These are phyloP conservation scores for Kwoniella dendrophila DNA, from an alignment of 768 basidiomycete genomes.

Conservation along the genomic window DNA sequence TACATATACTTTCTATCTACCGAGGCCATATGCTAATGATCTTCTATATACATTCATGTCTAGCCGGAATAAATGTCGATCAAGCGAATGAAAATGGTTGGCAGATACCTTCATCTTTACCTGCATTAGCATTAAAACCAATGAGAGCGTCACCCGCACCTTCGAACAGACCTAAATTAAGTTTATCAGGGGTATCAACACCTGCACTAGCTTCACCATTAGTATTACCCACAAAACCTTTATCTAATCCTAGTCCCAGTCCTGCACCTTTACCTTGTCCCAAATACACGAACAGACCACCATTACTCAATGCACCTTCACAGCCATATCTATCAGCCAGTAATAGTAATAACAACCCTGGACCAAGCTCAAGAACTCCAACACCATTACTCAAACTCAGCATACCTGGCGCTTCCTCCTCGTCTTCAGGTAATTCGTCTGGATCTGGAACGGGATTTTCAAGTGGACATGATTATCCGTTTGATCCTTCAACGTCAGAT, in stretches of 20 bases:
- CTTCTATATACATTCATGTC: not conserved
- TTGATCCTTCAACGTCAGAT: conserved; percentile 3
- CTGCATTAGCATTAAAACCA: conserved; percentile 32
- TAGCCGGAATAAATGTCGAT: conserved; percentile 52
- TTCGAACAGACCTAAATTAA: conserved; percentile 41
- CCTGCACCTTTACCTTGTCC: not conserved
- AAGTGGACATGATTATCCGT: conserved; percentile 22
- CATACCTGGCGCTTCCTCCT: conserved; percentile 28
- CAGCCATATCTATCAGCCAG: conserved; percentile 5
- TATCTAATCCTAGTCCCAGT: conserved; percentile 8
- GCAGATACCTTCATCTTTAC: conserved; percentile 36
- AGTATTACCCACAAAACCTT: too few species aligned
- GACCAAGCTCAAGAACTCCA: not conserved
- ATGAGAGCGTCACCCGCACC: conserved; percentile 28
- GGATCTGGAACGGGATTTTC: conserved; percentile 24
- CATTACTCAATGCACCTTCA: conserved; percentile 35
- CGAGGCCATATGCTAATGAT: conserved; percentile 4
- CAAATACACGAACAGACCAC: conserved; percentile 18
- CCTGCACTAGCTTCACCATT: conserved; percentile 22
- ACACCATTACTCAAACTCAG: conserved; percentile 30
- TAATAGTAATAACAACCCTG: not conserved
- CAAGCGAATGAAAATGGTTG: conserved; percentile 46
- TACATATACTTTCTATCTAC: not conserved
- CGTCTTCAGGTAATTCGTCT: not conserved
- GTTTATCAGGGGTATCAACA: conserved; percentile 41